Base-by-base conservation (phyloP, 108 stramenopile genomes). In the Skeletonema grethae region DNA sequence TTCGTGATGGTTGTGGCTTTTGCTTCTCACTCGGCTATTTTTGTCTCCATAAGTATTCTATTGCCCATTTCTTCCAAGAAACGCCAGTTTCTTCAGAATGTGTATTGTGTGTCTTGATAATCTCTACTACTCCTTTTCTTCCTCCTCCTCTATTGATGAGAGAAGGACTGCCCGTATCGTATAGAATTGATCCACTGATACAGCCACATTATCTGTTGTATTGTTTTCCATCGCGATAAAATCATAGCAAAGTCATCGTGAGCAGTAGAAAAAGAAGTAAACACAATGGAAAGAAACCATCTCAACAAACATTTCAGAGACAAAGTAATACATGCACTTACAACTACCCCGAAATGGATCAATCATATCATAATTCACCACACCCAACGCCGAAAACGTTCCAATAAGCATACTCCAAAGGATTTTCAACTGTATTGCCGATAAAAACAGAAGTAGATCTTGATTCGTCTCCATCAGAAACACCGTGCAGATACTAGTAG, bases 381-480 rank as follows among this genome's bases (percentile, higher is more conserved):
- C 74, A 16, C 76, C 86, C 69, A 89, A 74, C 10, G 84, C 82
- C 25, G 82, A 75, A 64, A 89, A 88, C 0, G 88, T 85, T 3
- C 87, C 87, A 29, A 87, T 75, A 61, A 89, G 70, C 84, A 89
- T 89, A 41, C 76, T 58, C 79, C 82, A 88, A 0, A 91, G 56
- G 65, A 91, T 75, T 28, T 70, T 70, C 31, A 91, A 70, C 65
- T 89, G 90, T 61, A 88, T 73, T 31, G 87, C 83, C 55, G 75
- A 75, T 48, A 91, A 71, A 77, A 91, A 91, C 15, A 84, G 71
- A 25, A 87, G 48, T 15, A 87, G 57, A 60, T 85, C 78, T 55
- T 86, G 84, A 71, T 86, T 82, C 20, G 84, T 82, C 60, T 85
- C 80, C 64, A 88, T 65, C 45, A 88, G 80, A 67, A 86, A 88